phyloP scores from a whole-genome alignment of 805 yeast species.

The Torulaspora delbrueckii region DNA sequence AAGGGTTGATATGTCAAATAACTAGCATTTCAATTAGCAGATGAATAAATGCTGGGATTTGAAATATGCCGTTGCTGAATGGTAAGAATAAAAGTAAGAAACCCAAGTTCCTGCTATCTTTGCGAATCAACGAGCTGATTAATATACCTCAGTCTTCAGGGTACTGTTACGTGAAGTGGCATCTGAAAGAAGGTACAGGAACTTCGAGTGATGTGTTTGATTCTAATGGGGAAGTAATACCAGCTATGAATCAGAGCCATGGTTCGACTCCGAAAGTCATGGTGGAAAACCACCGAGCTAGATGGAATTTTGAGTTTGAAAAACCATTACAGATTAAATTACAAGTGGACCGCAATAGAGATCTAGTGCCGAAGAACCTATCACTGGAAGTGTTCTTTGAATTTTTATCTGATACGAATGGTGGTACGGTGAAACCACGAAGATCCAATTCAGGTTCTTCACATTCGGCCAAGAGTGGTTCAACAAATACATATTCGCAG shows the following conservation, averaged over 20 bases:
- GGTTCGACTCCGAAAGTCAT: slow-evolving; percentile 41
- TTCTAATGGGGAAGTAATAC: slow-evolving; percentile 28
- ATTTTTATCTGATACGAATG: slow-evolving; percentile 20
- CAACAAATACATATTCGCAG: slow-evolving; percentile 24
- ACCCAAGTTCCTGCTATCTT: slow-evolving; percentile 58
- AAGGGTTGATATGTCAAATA: not conserved
- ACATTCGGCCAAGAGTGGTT: slow-evolving; percentile 1
- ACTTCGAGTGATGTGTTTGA: slow-evolving; percentile 14
- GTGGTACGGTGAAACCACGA: slow-evolving; percentile 1
- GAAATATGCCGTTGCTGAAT: slow-evolving; percentile 11
- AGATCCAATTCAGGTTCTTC: slow-evolving; percentile 12
- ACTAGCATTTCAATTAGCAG: not conserved
- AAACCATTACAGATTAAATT: slow-evolving; percentile 40
- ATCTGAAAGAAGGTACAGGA: slow-evolving; percentile 45
- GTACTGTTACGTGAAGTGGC: slow-evolving; percentile 58
- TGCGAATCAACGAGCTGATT: slow-evolving; percentile 63
- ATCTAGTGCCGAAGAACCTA: slow-evolving; percentile 36
- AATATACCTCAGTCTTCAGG: slow-evolving; percentile 82
- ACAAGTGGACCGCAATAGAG: slow-evolving; percentile 36
- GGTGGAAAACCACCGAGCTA: slow-evolving; percentile 49
- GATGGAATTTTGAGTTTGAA: slow-evolving; percentile 41
- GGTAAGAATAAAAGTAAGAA: slow-evolving; percentile 34
- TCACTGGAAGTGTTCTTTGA: slow-evolving; percentile 45
- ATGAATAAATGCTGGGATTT: not conserved
- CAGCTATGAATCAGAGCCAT: slow-evolving; percentile 30